Base-by-base conservation (phyloP, 768 basidiomycete genomes). In the Lentinus brumalis region DNA sequence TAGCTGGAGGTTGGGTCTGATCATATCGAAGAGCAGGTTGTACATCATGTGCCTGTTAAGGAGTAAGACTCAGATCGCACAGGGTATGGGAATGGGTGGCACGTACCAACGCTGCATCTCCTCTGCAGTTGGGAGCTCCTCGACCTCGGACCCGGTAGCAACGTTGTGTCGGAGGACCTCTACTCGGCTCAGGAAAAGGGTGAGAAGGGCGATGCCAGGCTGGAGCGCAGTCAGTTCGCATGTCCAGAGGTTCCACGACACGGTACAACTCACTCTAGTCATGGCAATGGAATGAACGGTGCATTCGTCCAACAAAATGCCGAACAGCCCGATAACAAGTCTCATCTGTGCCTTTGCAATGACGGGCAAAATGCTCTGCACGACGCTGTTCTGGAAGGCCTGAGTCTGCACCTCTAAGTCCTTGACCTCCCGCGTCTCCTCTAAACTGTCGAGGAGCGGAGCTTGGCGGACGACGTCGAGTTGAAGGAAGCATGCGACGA, bases 401-500 rank as follows among this genome's bases (percentile, higher is more conserved):
- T 96, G 92, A 0, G 94, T 96, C 73, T 96, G 92, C n/a, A 82
- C 79, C 66, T 97, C 95, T 14, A 89, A 83, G 39, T 93, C 91
- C 45, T 78, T 76, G 49, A 83, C 82, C 66, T 86, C 86, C 3
- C 76, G 67, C 4, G 83, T 83, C 64, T 91, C 86, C 61, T 89
- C 81, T 0, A 84, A 69, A 1, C 81, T 76, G 71, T 91, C 96
- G 39, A 91, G 83, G 16, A 89, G 62, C 41, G 85, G 84, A 4
- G 94, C 91, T 53, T 92, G 79, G 65, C 81, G 81, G 52, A 98
- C 88, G 16, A 98, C 94, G 71, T 98, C 96, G 57, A 98, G 81
- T 72, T 98, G 95, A 60, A 84, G 86, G 78, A 98, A 98, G 69
- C 94, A 96, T 0, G 96, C 96, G 50, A 97, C 88, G 39, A 98